phyloP scores from a whole-genome alignment of 2,329 filamentous ascomycete genomes.

The Pseudopithomyces chartarum region DNA sequence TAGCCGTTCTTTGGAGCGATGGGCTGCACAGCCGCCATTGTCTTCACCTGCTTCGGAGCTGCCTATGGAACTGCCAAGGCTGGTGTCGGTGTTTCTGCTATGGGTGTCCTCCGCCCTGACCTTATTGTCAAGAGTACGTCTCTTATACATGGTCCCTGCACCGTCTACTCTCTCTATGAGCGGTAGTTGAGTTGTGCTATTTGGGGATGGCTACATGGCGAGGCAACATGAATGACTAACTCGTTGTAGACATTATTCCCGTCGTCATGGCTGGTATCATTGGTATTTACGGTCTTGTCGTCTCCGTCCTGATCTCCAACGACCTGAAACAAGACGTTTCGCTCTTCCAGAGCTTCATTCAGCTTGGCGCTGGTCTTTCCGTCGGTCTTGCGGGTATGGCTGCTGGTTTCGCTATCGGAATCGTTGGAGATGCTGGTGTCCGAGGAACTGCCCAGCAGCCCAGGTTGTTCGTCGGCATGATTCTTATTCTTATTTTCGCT shows the following conservation, averaged over 20 bases:
- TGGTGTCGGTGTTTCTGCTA: conserved; percentile 96
- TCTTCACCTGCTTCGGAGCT: conserved; percentile 95
- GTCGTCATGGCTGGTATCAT: conserved; percentile 99
- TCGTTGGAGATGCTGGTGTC: conserved; percentile 79
- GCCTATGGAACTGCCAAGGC: conserved; percentile 99
- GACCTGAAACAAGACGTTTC: conserved; percentile 53
- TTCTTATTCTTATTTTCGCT: conserved; percentile 98
- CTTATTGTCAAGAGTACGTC: conserved; percentile 98
- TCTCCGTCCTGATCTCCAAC: conserved; percentile 61
- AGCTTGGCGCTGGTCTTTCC: conserved; percentile 58
- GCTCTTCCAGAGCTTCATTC: conserved; percentile 58
- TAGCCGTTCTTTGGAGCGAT: conserved; percentile 95
- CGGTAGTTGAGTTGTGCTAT: not conserved
- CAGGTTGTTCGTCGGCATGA: conserved; percentile 94
- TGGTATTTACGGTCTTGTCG: conserved; percentile 78
- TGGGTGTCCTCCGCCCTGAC: conserved; percentile 97
- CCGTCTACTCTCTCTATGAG: not conserved
- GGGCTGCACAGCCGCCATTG: conserved; percentile 93
- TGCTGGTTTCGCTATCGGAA: conserved; percentile 76
- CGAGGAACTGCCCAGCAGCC: conserved; percentile 84
- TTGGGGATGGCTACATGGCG: not conserved
- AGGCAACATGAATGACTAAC: conserved; percentile 13
- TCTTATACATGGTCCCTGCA: not conserved
- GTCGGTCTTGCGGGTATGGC: conserved; percentile 86
- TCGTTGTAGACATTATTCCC: conserved; percentile 84